These are phyloP conservation scores for Metschnikowia picachoensis DNA, from an alignment of 805 yeast genomes.

Conservation along the genomic window DNA sequence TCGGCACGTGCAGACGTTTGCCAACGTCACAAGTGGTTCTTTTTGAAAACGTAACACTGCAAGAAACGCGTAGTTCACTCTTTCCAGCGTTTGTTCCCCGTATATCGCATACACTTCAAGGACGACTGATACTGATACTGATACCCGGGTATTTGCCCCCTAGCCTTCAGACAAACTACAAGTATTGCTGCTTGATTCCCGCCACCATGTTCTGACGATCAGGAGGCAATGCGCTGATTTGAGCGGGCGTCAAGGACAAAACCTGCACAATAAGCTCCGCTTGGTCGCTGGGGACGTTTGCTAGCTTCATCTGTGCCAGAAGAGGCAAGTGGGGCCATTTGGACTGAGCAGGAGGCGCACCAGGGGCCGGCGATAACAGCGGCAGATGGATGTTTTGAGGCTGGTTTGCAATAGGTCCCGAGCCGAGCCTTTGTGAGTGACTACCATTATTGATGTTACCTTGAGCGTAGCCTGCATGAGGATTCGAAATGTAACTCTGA, in stretches of 20 bases:
- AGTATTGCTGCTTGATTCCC: conserved; percentile 51
- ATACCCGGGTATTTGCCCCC: not conserved
- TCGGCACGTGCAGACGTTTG: too few species aligned
- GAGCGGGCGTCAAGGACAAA: conserved; percentile 46
- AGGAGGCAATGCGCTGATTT: conserved; percentile 45
- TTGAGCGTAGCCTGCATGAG: conserved; percentile 9
- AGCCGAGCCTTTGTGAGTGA: conserved; percentile 1
- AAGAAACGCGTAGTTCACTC: too few species aligned
- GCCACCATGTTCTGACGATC: conserved; percentile 55
- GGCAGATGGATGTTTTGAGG: not conserved
- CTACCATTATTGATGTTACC: conserved; percentile 6
- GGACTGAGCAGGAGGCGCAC: conserved; percentile 15
- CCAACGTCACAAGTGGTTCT: too few species aligned
- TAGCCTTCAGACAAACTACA: not conserved
- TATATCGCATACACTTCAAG: too few species aligned
- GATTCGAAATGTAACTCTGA: not conserved
- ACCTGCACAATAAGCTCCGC: conserved; percentile 56
- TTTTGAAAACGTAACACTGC: too few species aligned
- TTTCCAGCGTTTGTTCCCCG: too few species aligned
- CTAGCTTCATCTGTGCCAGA: conserved; percentile 47
- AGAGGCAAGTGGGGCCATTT: conserved; percentile 48
- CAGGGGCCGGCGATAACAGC: conserved; percentile 13
- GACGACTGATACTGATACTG: not conserved
- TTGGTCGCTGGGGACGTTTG: conserved; percentile 51
- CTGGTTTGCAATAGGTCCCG: not conserved